Evolutionary conservation across 140 eudicot genomes (phyloP), one percentile per base, ranked within the genome.

Genomic region (Cichorium intybus): DNA sequence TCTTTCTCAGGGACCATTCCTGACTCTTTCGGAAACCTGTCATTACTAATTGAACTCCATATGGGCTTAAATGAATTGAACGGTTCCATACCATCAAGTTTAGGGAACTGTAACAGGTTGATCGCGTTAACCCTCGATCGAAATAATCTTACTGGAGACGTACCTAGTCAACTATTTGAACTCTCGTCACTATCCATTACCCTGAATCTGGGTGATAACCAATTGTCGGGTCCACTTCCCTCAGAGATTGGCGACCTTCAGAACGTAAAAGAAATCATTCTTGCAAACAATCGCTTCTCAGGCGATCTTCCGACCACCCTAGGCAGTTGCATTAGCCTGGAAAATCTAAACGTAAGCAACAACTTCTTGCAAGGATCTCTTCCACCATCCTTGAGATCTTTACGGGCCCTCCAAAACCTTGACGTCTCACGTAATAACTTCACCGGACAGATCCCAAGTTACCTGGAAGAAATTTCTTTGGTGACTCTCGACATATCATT

Each of bases 401-500:
- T 83, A 21, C 71, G 71, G 8, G 85, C 79, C 0, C 57, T 80
- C 7, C 73, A 76, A 41, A 55, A 52, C 6, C 66, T 80, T 6
- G 82, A 84, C 24, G 52, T 81, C 9, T 80, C 90, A 0, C 35
- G 22, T 34, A 84, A 84, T 68, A 72, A 81, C 51, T 69, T 84
- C 15, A 74, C 81, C 0, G 92, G 92, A 0, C 12, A 0, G 24
- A 64, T 84, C n/a, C 92, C 92, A 10, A 41, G 50, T 29, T 84
- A 64, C 37, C 46, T 81, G 10, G 58, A 48, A 22, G 58, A 17
- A 12, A 24, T 79, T 17, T 31, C 43, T 1, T 59, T 82, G 50
- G 11, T 5, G 53, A 34, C 0, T 26, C 71, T 80, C 46, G 77
- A 80, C 43, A 22, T 84, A 46, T 84, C 90, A 16, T 84, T 67